phyloP scores from a whole-genome alignment of 768 basidiomycete genomes.

The Thelephora ganbajun region DNA sequence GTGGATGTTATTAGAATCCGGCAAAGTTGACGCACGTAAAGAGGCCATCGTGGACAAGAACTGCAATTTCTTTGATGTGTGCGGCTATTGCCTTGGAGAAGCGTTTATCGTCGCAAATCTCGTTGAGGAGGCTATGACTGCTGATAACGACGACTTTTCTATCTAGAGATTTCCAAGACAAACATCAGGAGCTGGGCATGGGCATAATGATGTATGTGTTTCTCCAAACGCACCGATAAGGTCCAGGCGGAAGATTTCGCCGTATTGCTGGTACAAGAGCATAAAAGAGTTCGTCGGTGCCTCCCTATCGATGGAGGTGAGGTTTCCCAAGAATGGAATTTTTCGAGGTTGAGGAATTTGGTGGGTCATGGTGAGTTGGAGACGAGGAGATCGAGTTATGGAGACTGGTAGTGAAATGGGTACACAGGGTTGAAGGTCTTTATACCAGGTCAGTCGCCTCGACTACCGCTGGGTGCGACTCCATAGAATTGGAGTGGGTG shows the following conservation, averaged over 20 bases:
- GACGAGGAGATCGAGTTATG: too few species aligned
- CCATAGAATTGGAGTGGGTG: too few species aligned
- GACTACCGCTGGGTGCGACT: too few species aligned
- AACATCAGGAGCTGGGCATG: not conserved
- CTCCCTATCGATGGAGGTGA: conserved; percentile 20
- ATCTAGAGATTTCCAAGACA: conserved; percentile 9
- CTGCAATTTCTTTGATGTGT: conserved; percentile 21
- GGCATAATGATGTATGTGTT: too few species aligned
- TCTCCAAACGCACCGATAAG: conserved; percentile 19
- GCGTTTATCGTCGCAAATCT: conserved; percentile 27
- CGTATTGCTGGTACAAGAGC: conserved; percentile 26
- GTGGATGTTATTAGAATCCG: not conserved
- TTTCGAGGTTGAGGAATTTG: conserved; percentile 29
- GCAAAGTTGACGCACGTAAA: conserved; percentile 17
- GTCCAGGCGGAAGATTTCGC: conserved; percentile 26
- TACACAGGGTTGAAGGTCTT: too few species aligned
- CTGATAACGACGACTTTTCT: conserved; percentile 17
- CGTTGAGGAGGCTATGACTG: conserved; percentile 24
- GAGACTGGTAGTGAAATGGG: too few species aligned
- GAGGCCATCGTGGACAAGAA: conserved; percentile 25
- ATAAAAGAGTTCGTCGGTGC: conserved; percentile 22
- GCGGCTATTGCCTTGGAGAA: conserved; percentile 25
- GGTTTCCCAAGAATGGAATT: conserved; percentile 28
- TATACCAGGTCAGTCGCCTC: too few species aligned
- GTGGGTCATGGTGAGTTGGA: conserved; percentile 16